These are phyloP conservation scores for Alternaria viburni DNA, from an alignment of 2,329 filamentous ascomycete species.

Conservation along the genomic window DNA sequence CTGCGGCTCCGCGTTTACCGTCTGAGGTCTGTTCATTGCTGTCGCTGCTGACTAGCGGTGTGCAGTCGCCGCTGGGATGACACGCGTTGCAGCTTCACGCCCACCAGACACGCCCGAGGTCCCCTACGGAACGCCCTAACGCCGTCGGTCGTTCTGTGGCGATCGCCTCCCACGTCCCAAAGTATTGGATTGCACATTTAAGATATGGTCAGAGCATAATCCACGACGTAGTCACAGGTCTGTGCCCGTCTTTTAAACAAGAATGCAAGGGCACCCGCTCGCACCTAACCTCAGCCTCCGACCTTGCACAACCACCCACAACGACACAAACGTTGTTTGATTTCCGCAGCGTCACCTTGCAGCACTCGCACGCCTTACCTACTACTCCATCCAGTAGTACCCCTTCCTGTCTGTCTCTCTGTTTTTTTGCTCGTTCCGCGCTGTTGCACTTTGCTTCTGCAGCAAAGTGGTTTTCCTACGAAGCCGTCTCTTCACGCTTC, in stretches of 20 bases:
- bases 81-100: slow-evolving; percentile 41
- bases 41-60: slow-evolving; percentile 36
- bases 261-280: slow-evolving; percentile 44
- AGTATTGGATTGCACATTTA: slow-evolving; percentile 31
- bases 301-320: slow-evolving; percentile 27
- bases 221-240: slow-evolving; percentile 25
- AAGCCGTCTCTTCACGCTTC: slow-evolving; percentile 42
- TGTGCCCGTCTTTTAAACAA: slow-evolving; percentile 37
- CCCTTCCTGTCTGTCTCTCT: slow-evolving; percentile 41
- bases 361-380: slow-evolving; percentile 24
- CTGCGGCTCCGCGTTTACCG: slow-evolving; percentile 26
- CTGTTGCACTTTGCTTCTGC: slow-evolving; percentile 44
- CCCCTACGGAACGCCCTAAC: slow-evolving; percentile 25
- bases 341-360: slow-evolving; percentile 42
- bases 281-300: slow-evolving; percentile 27
- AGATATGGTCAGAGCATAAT: slow-evolving; percentile 33
- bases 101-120: slow-evolving; percentile 13
- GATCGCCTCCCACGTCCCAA: slow-evolving; percentile 30
- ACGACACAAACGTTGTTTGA: slow-evolving; percentile 40
- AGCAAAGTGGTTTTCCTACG: slow-evolving; percentile 38
- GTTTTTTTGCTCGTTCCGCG: slow-evolving; percentile 33
- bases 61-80: slow-evolving; percentile 27
- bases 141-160: slow-evolving; percentile 33
- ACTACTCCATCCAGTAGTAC: slow-evolving; percentile 35
- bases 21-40: slow-evolving; percentile 11